Percentiles rank a stretch among this genome's conserved stretches.
phyloP scores from a whole-genome alignment of 2,329 filamentous ascomycete species.

The Clarireedia paspali region DNA sequence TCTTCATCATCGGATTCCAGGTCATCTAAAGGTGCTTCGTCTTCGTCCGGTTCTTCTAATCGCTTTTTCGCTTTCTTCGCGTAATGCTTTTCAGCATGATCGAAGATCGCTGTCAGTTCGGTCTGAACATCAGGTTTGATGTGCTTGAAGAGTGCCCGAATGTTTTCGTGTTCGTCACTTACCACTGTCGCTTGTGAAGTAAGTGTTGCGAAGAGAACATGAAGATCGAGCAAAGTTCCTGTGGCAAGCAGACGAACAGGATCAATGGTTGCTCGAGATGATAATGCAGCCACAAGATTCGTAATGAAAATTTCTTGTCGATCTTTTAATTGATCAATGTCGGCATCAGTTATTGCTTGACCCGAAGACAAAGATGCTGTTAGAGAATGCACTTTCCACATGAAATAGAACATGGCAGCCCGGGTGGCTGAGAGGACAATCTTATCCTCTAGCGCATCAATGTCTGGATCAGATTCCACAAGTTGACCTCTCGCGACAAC shows the following conservation, averaged over 20 bases:
- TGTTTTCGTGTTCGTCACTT: conserved; percentile 43
- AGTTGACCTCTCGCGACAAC: conserved; percentile 69
- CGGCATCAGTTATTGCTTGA: conserved; percentile 48
- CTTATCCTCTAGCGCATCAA: conserved; percentile 72
- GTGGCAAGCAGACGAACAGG: conserved; percentile 70
- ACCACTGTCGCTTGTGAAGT: conserved; percentile 38
- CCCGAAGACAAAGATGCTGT: conserved; percentile 44
- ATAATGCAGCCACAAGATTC: conserved; percentile 60
- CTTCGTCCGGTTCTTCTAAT: conserved; percentile 58
- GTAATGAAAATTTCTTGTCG: conserved; percentile 50
- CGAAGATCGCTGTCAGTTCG: conserved; percentile 69
- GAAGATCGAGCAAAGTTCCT: conserved; percentile 72
- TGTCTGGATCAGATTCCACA: conserved; percentile 55
- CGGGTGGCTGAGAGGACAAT: conserved; percentile 70
- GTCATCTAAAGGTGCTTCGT: conserved; percentile 64
- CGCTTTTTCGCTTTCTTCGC: conserved; percentile 60
- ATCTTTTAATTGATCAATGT: conserved; percentile 52
- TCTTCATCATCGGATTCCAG: conserved; percentile 53
- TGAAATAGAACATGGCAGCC: conserved; percentile 78
- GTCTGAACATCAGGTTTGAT: conserved; percentile 55
- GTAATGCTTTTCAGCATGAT: conserved; percentile 66
- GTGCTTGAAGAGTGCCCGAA: conserved; percentile 59
- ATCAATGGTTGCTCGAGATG: conserved; percentile 63
- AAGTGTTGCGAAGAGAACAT: conserved; percentile 70
- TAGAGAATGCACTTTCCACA: conserved; percentile 75